phyloP scores from a whole-genome alignment of 1,284 basidiomycete species.

The Naganishia cerealis region DNA sequence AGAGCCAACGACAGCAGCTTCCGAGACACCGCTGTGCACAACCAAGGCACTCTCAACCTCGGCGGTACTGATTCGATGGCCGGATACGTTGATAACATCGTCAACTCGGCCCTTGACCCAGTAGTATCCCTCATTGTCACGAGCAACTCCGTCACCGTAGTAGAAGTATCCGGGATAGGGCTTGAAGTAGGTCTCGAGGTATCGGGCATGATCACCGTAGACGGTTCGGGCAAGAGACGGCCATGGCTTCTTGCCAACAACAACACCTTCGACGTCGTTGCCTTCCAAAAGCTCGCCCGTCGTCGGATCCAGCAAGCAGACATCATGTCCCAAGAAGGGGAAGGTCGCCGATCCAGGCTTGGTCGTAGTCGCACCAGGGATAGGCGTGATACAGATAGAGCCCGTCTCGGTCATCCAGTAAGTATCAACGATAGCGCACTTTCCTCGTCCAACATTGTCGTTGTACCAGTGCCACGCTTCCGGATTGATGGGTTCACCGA shows the following conservation, averaged over 20 bases:
- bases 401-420: constrained; percentile 99
- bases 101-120: constrained; percentile 99
- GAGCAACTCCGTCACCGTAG: constrained; percentile 92
- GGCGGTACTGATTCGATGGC: constrained; percentile 92
- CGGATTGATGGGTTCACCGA: constrained; percentile 98
- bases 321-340: constrained; percentile 94
- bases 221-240: constrained; percentile 95
- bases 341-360: constrained; percentile 96
- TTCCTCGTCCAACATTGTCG: constrained; percentile 81
- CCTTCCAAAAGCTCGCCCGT: constrained; percentile 67
- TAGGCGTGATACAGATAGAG: constrained; percentile 88
- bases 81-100: constrained; percentile 71
- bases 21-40: constrained; percentile 88
- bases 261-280: constrained; percentile 84
- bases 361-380: constrained; percentile 91
- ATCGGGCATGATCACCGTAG: constrained; percentile 85
- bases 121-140: constrained; percentile 93
- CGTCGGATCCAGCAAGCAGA: constrained; percentile 78
- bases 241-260: constrained; percentile 85
- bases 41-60: constrained; percentile 97
- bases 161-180: constrained; percentile 57
- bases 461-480: constrained; percentile 98
- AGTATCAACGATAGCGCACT: constrained; percentile 95
- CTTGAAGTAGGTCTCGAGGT: constrained; percentile 92
- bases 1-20: constrained; percentile 90